These are phyloP conservation scores for Abortiporus biennis DNA, from an alignment of 1,284 basidiomycete species.

Conservation along the genomic window DNA sequence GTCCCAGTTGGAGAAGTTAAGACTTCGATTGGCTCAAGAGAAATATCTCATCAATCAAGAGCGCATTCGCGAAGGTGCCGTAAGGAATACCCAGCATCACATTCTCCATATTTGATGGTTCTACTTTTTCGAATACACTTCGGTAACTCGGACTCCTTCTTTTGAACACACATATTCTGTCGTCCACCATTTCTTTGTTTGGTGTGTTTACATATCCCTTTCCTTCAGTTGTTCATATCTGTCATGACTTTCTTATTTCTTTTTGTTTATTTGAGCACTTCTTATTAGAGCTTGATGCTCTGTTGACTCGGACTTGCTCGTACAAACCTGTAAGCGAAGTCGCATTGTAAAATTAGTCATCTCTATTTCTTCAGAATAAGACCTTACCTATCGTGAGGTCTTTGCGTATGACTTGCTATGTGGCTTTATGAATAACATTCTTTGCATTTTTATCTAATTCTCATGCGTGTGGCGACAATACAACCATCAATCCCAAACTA, in stretches of 20 bases:
- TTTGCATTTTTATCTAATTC: too few relatives aligned
- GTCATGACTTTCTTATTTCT: constrained; percentile 4
- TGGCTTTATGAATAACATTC: too few relatives aligned
- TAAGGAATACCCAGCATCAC: constrained; percentile 35
- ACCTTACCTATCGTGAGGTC: too few relatives aligned
- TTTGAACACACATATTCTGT: neutral
- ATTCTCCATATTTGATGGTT: constrained; percentile 23
- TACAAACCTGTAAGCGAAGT: too few relatives aligned
- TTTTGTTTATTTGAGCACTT: constrained; percentile 4
- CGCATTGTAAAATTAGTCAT: too few relatives aligned
- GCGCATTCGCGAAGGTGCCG: constrained; percentile 20
- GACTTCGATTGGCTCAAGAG: constrained; percentile 41
- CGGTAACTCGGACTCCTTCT: constrained; percentile 1
- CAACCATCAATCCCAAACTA: too few relatives aligned
- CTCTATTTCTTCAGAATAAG: too few relatives aligned
- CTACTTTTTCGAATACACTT: constrained; percentile 7
- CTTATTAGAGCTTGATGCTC: constrained; percentile 12
- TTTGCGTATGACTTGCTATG: too few relatives aligned
- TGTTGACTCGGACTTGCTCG: too few relatives aligned
- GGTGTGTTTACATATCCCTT: neutral
- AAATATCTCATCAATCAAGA: constrained; percentile 9
- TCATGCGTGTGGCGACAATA: too few relatives aligned
- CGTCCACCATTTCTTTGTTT: neutral
- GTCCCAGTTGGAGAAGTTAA: constrained; percentile 56
- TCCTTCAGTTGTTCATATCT: neutral